Evolutionary conservation across 129 eudicot species (phyloP).

Genomic region (Flaveria bidentis): DNA sequence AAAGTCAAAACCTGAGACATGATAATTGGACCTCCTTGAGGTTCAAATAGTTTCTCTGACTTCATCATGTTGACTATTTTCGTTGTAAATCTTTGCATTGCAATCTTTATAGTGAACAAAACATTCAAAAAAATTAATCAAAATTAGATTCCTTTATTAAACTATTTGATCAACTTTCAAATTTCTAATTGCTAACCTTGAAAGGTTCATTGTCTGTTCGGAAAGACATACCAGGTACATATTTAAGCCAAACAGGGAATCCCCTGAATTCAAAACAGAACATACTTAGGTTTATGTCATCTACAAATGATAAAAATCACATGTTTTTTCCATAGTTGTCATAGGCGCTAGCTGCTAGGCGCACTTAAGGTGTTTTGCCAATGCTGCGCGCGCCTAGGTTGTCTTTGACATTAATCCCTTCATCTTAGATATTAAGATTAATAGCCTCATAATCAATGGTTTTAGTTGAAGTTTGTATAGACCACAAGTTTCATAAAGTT

Average conservation of each 20-base stretch:
- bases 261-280: conserved; percentile 70
- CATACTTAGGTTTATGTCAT: conserved; percentile 22
- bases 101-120: conserved; percentile 49
- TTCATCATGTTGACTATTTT: conserved; percentile 89
- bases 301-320: conserved; percentile 11
- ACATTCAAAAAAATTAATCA: conserved; percentile 16
- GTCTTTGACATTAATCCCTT: neutral
- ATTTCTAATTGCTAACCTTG: conserved; percentile 52
- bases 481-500: neutral
- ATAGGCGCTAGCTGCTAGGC: no score
- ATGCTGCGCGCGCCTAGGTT: no score
- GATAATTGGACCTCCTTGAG: conserved; percentile 98
- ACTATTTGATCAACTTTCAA: neutral
- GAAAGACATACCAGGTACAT: conserved; percentile 87
- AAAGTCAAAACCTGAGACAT: conserved; percentile 82
- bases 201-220: conserved; percentile 93
- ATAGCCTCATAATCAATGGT: neutral
- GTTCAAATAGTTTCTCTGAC: conserved; percentile 72
- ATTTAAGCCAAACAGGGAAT: conserved; percentile 96
- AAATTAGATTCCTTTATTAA: neutral
- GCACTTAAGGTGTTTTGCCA: no score
- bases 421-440: neutral
- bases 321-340: neutral
- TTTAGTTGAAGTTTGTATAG: conserved; percentile 16
- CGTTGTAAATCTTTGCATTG: conserved; percentile 73